phyloP scores from a whole-genome alignment of 257 asterid genomes.

The Apocynum venetum region DNA sequence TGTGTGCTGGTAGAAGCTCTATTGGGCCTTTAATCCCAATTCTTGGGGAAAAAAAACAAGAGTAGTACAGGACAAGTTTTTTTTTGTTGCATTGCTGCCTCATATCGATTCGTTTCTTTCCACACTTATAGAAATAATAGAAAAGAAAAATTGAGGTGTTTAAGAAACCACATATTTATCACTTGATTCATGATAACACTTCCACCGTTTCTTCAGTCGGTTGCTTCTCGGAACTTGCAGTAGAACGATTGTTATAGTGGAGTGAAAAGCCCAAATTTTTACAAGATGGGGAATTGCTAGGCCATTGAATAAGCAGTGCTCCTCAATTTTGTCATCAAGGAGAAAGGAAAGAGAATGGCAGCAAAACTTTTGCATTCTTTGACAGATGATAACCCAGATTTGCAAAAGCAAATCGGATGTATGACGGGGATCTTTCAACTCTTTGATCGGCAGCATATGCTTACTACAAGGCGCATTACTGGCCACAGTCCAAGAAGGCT shows the following conservation, averaged over 20 bases:
- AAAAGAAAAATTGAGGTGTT: background rate
- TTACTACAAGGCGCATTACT: slow-evolving; percentile 47
- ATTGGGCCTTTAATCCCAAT: background rate
- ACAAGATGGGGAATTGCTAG: background rate
- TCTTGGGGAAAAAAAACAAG: slow-evolving; percentile 12
- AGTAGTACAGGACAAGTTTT: background rate
- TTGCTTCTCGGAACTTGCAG: slow-evolving; percentile 13
- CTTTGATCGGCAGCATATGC: slow-evolving; percentile 65
- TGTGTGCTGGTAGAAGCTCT: background rate
- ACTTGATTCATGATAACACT: background rate
- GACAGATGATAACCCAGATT: slow-evolving; percentile 74
- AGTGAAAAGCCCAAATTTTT: background rate
- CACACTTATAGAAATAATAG: background rate
- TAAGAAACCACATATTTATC: background rate
- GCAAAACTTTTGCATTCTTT: slow-evolving; percentile 77
- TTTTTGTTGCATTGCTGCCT: background rate
- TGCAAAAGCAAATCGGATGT: slow-evolving; percentile 91
- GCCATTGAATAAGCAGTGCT: slow-evolving; percentile 1
- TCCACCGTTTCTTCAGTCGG: background rate
- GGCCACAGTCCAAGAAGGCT: slow-evolving; percentile 44
- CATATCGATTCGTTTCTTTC: background rate
- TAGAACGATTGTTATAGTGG: slow-evolving; percentile 2
- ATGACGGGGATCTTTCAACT: slow-evolving; percentile 84
- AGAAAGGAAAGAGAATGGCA: slow-evolving; percentile 50
- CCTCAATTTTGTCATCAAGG: slow-evolving; percentile 14